These are phyloP conservation scores for Talaromyces verruculosus DNA, from an alignment of 2,329 filamentous ascomycete genomes.

Conservation along the genomic window DNA sequence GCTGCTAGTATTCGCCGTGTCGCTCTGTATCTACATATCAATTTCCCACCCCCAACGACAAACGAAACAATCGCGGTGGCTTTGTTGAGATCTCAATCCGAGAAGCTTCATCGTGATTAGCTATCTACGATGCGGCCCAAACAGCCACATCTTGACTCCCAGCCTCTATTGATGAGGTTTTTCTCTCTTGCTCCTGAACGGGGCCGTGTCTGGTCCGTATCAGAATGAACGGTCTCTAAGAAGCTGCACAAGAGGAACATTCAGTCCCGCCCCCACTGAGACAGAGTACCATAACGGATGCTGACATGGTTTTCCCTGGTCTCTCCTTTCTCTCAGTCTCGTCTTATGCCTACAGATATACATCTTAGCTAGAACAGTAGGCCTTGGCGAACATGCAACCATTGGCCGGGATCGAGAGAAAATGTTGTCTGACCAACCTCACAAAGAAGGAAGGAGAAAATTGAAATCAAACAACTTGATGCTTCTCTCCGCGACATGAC, in stretches of 20 bases:
- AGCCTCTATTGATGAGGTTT: not conserved
- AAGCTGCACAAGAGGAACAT: not conserved
- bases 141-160: not conserved
- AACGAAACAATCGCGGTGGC: not conserved
- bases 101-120: not conserved
- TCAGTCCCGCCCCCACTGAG: not conserved
- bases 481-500: not conserved
- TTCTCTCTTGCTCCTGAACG: too few species aligned
- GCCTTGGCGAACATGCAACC: slow-evolving; percentile 2
- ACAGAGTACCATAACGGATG: slow-evolving; percentile 2
- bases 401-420: not conserved
- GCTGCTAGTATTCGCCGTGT: not conserved
- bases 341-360: not conserved
- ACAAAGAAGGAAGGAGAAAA: not conserved
- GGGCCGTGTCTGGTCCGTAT: not conserved
- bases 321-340: not conserved
- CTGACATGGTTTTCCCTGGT: not conserved
- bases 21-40: not conserved
- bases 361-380: not conserved
- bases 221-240: not conserved
- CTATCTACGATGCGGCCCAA: not conserved
- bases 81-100: not conserved
- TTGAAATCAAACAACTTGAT: not conserved
- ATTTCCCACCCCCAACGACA: not conserved
- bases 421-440: not conserved